Percentiles rank a stretch among this genome's conserved stretches.
phyloP scores from a whole-genome alignment of 2,329 filamentous ascomycete genomes.

The Microdochium bolleyi region DNA sequence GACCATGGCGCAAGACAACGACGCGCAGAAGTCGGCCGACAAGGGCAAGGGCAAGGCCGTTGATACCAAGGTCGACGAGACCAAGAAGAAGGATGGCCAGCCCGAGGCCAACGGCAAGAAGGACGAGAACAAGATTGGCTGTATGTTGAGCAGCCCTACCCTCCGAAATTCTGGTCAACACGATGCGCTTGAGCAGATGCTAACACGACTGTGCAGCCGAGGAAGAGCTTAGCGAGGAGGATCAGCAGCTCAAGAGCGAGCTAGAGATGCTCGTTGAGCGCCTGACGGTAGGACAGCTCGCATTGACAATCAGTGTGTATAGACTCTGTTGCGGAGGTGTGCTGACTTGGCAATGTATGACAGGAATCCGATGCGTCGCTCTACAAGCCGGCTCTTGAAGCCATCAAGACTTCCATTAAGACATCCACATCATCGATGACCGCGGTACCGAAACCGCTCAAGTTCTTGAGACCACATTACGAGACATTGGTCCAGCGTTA shows the following conservation, averaged over 20 bases:
- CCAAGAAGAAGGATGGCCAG: constrained; percentile 64
- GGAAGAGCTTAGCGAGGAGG: constrained; percentile 95
- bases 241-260: constrained; percentile 96
- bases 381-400: constrained; percentile 87
- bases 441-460: constrained; percentile 94
- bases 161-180: too few relatives aligned
- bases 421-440: constrained; percentile 99
- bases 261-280: constrained; percentile 97
- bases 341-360: background rate
- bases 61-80: constrained; percentile 53
- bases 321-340: background rate
- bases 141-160: constrained; percentile 17
- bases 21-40: constrained; percentile 74
- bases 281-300: constrained; percentile 57
- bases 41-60: constrained; percentile 95
- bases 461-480: constrained; percentile 96
- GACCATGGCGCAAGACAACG: constrained; percentile 89
- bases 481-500: constrained; percentile 80
- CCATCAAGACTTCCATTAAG: constrained; percentile 98
- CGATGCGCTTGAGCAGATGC: background rate
- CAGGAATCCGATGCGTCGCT: constrained; percentile 81
- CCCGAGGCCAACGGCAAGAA: constrained; percentile 65
- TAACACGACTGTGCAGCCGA: constrained; percentile 22
- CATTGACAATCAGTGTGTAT: background rate
- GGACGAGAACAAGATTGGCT: constrained; percentile 55